A percentile compares a stretch with the other conserved stretches of the same genome.
phyloP scores from a whole-genome alignment of 2,329 filamentous ascomycete genomes.

The Annulohypoxylon truncatum region DNA sequence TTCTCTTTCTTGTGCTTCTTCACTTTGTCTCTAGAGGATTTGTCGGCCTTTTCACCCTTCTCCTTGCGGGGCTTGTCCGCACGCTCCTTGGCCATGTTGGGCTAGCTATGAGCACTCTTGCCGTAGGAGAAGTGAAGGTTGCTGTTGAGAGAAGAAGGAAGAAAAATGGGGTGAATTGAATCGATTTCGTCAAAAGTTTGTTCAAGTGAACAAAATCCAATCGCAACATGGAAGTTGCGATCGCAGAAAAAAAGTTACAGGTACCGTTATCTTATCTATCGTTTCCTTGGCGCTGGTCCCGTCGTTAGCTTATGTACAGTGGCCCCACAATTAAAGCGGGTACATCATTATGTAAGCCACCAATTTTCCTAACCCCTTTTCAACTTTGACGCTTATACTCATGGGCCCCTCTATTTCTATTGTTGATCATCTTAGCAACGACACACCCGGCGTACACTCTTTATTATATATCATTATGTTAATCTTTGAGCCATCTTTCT shows the following conservation, averaged over 20 bases:
- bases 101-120: neutral
- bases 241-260: conserved; percentile 14
- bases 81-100: conserved; percentile 45
- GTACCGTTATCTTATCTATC: conserved; percentile 14
- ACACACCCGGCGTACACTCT: too few species aligned
- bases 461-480: too few species aligned
- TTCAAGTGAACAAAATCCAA: neutral
- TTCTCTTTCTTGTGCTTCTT: conserved; percentile 40
- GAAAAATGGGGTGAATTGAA: neutral
- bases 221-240: conserved; percentile 5
- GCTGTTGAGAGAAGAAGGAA: neutral
- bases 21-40: conserved; percentile 41
- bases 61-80: conserved; percentile 36
- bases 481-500: too few species aligned
- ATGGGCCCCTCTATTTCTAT: neutral
- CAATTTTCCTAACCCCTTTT: neutral
- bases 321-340: neutral
- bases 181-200: neutral
- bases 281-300: neutral
- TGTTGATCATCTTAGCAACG: too few species aligned
- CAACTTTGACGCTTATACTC: neutral
- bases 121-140: neutral
- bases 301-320: neutral
- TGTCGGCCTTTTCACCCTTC: conserved; percentile 36
- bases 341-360: neutral